These are phyloP conservation scores for Lentinus polychrous DNA, from an alignment of 1,284 basidiomycete species.

Conservation along the genomic window DNA sequence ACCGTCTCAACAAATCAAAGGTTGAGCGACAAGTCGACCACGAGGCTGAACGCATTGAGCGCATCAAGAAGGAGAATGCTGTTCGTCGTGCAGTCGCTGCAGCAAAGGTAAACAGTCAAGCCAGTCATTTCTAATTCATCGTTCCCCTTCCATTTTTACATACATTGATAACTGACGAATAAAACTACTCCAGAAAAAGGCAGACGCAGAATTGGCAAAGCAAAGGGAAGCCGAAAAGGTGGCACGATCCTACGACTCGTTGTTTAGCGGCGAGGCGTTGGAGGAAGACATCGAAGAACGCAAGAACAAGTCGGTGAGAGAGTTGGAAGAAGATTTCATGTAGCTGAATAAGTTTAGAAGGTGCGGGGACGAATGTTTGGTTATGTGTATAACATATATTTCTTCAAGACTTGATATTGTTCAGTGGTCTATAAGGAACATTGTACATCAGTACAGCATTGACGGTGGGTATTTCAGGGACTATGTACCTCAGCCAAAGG, in stretches of 20 bases:
- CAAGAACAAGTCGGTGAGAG: constrained; percentile 51
- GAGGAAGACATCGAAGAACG: constrained; percentile 36
- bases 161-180: neutral
- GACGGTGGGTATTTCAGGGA: too few species aligned
- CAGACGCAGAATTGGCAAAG: constrained; percentile 59
- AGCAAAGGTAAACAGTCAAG: constrained; percentile 41
- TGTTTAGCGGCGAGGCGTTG: constrained; percentile 46
- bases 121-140: neutral
- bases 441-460: neutral
- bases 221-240: constrained; percentile 70
- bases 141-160: neutral
- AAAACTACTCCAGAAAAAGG: constrained; percentile 51
- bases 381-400: neutral
- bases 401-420: neutral
- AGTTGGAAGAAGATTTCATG: constrained; percentile 52
- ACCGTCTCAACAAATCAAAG: constrained; percentile 94
- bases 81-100: constrained; percentile 59
- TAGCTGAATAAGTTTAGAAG: constrained; percentile 11
- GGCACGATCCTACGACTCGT: constrained; percentile 67
- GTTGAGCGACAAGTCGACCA: constrained; percentile 82
- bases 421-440: too few species aligned
- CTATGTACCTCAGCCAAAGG: constrained; percentile 6
- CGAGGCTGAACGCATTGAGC: constrained; percentile 80
- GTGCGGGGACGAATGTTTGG: neutral
- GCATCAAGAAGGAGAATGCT: constrained; percentile 72